Conservation (phyloP, 352 stramenopile genomes). For the Paralagenidium karlingii region DNA sequence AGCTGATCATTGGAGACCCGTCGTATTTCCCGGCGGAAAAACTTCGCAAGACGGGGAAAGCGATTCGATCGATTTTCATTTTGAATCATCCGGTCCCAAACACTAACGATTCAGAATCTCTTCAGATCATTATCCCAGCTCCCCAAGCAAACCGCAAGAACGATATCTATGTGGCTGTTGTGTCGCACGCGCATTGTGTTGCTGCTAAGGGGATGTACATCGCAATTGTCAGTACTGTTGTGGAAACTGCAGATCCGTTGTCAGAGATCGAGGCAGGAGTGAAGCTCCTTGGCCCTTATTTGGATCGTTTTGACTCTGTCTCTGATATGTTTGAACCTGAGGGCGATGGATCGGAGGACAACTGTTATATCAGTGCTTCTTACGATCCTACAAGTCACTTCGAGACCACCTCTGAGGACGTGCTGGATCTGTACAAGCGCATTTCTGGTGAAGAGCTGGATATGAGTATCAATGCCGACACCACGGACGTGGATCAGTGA, state of each 20-base stretch:
- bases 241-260: slow-evolving; percentile 93
- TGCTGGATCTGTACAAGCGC: slow-evolving; percentile 95
- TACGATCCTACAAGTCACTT: slow-evolving; percentile 93
- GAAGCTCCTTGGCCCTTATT: slow-evolving; percentile 91
- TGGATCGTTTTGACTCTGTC: slow-evolving; percentile 95
- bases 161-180: slow-evolving; percentile 98
- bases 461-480: slow-evolving; percentile 96
- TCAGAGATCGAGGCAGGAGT: slow-evolving; percentile 92
- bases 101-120: slow-evolving; percentile 93
- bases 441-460: slow-evolving; percentile 97
- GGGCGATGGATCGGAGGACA: slow-evolving; percentile 84
- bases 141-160: slow-evolving; percentile 90
- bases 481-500: slow-evolving; percentile 91
- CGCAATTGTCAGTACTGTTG: slow-evolving; percentile 96
- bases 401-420: slow-evolving; percentile 94
- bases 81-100: slow-evolving; percentile 97
- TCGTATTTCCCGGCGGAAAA: slow-evolving; percentile 96
- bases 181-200: slow-evolving; percentile 92
- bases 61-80: slow-evolving; percentile 98
- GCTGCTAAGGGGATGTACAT: slow-evolving; percentile 96
- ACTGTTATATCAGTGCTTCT: slow-evolving; percentile 97
- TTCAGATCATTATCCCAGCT: slow-evolving; percentile 99
- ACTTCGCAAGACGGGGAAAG: slow-evolving; percentile 86
- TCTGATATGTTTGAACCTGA: slow-evolving; percentile 92
- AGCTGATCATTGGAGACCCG: slow-evolving; percentile 97